Evolutionary conservation across 2,329 filamentous ascomycete species (phyloP).

Genomic region (Trichoderma semiorbis): DNA sequence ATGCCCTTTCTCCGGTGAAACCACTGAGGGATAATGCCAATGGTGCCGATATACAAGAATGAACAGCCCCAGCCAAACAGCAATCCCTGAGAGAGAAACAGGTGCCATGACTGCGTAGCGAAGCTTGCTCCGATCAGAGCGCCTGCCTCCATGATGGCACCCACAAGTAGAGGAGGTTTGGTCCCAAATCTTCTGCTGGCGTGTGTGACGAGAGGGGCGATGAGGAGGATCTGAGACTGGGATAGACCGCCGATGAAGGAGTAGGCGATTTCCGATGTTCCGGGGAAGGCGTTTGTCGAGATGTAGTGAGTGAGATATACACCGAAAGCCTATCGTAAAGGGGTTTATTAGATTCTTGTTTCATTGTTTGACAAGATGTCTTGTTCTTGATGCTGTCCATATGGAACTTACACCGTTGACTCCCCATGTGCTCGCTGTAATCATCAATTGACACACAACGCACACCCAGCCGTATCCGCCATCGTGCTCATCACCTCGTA

Average conservation of each 20-base stretch:
- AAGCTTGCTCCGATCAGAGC: conserved; percentile 54
- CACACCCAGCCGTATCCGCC: conserved; percentile 51
- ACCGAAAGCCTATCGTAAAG: conserved; percentile 27
- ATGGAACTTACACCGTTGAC: conserved; percentile 33
- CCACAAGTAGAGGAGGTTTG: conserved; percentile 44
- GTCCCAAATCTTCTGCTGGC: conserved; percentile 31
- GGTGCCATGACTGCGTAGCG: conserved; percentile 53
- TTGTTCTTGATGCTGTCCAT: conserved; percentile 36
- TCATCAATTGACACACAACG: conserved; percentile 29
- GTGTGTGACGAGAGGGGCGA: conserved; percentile 39
- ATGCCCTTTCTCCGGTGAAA: conserved; percentile 53
- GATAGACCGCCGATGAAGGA: conserved; percentile 58
- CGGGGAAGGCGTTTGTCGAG: conserved; percentile 45
- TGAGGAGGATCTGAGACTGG: conserved; percentile 41
- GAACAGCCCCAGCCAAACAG: conserved; percentile 61
- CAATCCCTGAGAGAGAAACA: conserved; percentile 58
- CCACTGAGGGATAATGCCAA: conserved; percentile 59
- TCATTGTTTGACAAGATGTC: not conserved
- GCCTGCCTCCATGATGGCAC: conserved; percentile 48
- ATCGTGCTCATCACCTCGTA: conserved; percentile 29
- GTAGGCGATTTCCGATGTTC: conserved; percentile 51
- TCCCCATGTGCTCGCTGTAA: conserved; percentile 40
- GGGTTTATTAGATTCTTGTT: not conserved
- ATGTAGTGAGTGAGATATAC: conserved; percentile 59
- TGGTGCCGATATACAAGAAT: conserved; percentile 54